These are phyloP conservation scores for Fusarium agapanthi DNA, from an alignment of 2,329 filamentous ascomycete species.

Conservation along the genomic window DNA sequence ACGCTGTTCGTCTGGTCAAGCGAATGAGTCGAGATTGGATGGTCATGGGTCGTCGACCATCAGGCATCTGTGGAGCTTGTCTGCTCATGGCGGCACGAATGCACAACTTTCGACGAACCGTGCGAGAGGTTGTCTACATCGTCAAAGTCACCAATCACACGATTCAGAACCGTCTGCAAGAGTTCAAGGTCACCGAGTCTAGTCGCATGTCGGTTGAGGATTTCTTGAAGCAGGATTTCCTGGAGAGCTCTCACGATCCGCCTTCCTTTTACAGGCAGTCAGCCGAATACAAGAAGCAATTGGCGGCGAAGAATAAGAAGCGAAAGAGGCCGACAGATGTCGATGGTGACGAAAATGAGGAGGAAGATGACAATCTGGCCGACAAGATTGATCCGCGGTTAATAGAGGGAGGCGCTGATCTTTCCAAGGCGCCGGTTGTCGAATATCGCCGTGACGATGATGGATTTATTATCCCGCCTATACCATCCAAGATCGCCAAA, in stretches of 20 bases:
- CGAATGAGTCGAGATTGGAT: constrained; percentile 99
- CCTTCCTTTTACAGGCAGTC: constrained; percentile 80
- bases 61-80: constrained; percentile 92
- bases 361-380: constrained; percentile 9
- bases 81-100: constrained; percentile 95
- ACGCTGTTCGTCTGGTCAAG: constrained; percentile 86
- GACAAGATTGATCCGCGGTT: constrained; percentile 26
- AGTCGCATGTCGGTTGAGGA: constrained; percentile 88
- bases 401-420: constrained; percentile 47
- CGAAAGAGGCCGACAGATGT: constrained; percentile 52
- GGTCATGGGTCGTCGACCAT: constrained; percentile 90
- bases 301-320: constrained; percentile 58
- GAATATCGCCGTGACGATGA: constrained; percentile 67
- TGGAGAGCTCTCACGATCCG: constrained; percentile 81
- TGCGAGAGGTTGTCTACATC: constrained; percentile 96
- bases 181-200: constrained; percentile 88
- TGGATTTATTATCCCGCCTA: constrained; percentile 71
- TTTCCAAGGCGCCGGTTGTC: constrained; percentile 46
- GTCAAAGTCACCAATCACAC: constrained; percentile 96
- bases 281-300: constrained; percentile 65
- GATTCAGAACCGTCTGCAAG: constrained; percentile 87
- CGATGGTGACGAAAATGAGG: constrained; percentile 27
- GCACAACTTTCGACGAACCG: constrained; percentile 95
- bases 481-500: constrained; percentile 52
- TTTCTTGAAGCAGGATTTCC: constrained; percentile 76